Evolutionary conservation across 139 green algal genomes (phyloP), one percentile per base, ranked within the genome.

Genomic region (Tetraselmis chui): DNA sequence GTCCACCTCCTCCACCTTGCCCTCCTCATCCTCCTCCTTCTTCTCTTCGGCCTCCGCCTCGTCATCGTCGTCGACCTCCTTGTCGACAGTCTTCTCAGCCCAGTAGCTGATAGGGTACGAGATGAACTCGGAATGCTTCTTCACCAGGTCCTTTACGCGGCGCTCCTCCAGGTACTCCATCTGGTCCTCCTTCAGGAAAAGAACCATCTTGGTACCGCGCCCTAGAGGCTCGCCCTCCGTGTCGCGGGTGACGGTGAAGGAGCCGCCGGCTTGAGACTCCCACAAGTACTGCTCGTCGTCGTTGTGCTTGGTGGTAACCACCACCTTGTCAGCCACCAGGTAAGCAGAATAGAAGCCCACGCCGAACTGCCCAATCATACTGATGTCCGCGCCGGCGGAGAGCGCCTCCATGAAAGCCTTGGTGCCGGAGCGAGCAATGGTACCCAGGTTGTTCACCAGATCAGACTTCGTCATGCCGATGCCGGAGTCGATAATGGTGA

Each of bases 81-180:
- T 98, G 91, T 99, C 95, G 28, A 94, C 95, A 0, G 95, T 98
- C 94, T 98, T 99, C 91, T 98, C 93, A 18, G 87, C 94, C 94
- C 94, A 98, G 76, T 99, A 91, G 25, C 90, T 96, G 89, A 99
- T 99, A 76, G 97, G 97, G 91, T 99, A 99, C 79, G 86, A 93
- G 91, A 99, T 99, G 94, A 99, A 99, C 93, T 99, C 97, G 77
- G 83, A 93, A 93, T 99, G 97, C 94, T 99, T 99, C 93, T 99
- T 99, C 2, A 99, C 93, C 76, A 99, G 89, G 85, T 99, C 97
- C 93, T 99, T 99, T 27, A 99, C 83, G 59, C 94, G 90, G 59
- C 95, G 91, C 93, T 99, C 97, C 92, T 99, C 97, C 32, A 99
- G 86, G 89, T 99, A 99, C 92, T 99, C 97, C 45, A 95, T 87